Evolutionary conservation across 257 asterid species (phyloP), one percentile per base, ranked within the genome.

Genomic region (Nicotiana tabacum): DNA sequence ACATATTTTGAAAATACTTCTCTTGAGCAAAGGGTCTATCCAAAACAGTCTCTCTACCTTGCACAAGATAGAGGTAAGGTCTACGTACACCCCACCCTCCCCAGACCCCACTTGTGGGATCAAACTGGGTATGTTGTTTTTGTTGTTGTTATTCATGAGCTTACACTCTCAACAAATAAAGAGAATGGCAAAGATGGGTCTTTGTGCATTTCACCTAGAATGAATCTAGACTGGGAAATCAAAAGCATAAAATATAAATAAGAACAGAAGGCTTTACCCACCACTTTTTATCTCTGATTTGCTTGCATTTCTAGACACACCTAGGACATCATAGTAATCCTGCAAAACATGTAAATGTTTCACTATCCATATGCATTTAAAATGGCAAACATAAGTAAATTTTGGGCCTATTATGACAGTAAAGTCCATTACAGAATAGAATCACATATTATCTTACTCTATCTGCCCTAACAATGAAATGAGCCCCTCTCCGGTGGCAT

Each of bases 261-360:
- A 17, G 32, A 79, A 65, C 60, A 81, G 29, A 77, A 76, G 77
- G 80, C 18, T 55, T 65, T 37, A 90, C 95, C 85, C 82, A 94
- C 99, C 97, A 83, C 92, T 96, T 90, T 96, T 96, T 85, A 96
- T 92, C 43, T 96, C 99, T 21, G 99, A 82, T 87, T 96, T 96
- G 95, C 90, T 91, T 17, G 99, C 82, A 81, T 66, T 90, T 88
- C 90, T 94, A 12, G 99, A 92, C 65, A 96, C 98, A 37, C 99
- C 98, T 79, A 96, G 98, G 85, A 94, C 94, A 18, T 94, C 66
- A 86, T 96, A 96, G 87, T 90, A 96, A 89, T 96, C 98, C 99
- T 96, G 95, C 64, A 16, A 55, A 78, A 21, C 17, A 21, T 27
- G 51, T 32, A 76, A 21, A 18, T 17, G 39, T 27, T 18, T 33